These are phyloP conservation scores for Rhypophila decipiens DNA, from an alignment of 495 filamentous ascomycete genomes.

Conservation along the genomic window DNA sequence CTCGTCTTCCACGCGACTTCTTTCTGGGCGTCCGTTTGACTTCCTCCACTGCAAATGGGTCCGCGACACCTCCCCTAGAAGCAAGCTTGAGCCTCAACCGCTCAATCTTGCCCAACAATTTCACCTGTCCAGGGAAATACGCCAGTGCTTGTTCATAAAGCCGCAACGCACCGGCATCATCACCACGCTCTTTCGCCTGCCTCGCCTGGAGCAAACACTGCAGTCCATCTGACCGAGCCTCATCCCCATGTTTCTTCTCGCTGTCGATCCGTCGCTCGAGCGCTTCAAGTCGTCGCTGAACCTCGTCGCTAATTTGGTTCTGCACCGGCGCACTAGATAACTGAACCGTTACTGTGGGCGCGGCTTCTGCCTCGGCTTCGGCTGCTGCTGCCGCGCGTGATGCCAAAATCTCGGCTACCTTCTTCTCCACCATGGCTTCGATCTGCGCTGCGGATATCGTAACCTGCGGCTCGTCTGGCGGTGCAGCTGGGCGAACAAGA, in stretches of 20 bases:
- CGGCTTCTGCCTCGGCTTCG: conserved; percentile 26
- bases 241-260: conserved; percentile 42
- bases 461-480: conserved; percentile 25
- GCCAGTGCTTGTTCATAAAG: conserved; percentile 82
- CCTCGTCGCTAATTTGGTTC: conserved; percentile 61
- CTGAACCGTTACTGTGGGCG: not conserved
- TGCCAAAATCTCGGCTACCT: conserved; percentile 82
- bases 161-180: conserved; percentile 68
- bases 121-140: conserved; percentile 81
- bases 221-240: conserved; percentile 70
- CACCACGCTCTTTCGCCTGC: conserved; percentile 77
- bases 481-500: conserved; percentile 22
- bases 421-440: conserved; percentile 85
- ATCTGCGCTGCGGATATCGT: conserved; percentile 68
- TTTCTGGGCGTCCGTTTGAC: not conserved
- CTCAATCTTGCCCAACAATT: conserved; percentile 71
- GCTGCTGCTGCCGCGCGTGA: conserved; percentile 52
- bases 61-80: not conserved
- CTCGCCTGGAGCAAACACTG: conserved; percentile 85
- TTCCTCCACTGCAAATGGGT: not conserved
- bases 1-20: not conserved
- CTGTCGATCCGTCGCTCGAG: conserved; percentile 77
- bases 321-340: conserved; percentile 37
- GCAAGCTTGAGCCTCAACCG: conserved; percentile 55
- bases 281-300: conserved; percentile 73